Base-by-base conservation (phyloP, 441 rosid genomes). In the Macaranga tanarius region DNA sequence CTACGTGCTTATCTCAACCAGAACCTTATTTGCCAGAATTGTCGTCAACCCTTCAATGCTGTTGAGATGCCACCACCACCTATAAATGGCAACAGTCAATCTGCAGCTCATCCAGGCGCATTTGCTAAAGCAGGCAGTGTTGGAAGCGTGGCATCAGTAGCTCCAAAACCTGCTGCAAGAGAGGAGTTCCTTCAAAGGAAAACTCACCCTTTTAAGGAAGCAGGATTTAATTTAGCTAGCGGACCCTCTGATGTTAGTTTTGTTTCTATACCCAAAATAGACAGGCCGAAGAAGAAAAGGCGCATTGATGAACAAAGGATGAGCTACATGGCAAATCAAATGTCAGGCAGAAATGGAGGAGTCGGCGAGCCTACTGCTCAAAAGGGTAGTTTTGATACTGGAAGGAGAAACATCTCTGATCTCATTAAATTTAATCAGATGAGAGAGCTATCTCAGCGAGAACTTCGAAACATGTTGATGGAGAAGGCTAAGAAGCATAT, bases 11-110 rank as follows among this genome's bases (percentile, higher is more conserved):
- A 93, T 76, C 83, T 87, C 50, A 84, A 90, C 74, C 84, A 85
- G 62, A 89, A 80, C 45, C 85, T 95, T 75, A 75, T 89, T 20
- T 95, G 99, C 79, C 96, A 86, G 17, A 84, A 80, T 69, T 95
- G 99, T 57, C 83, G 60, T 25, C 72, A 73, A 73, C 83, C 90
- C 26, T 93, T 93, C 62, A 31, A 70, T 63, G 98, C 96, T 68
- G 58, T 73, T n/a, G 98, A 95, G 83, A 84, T 55, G 74, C 71
- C 79, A 44, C 89, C 87, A 2, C 88, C 96, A 58, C 72, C 84
- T 55, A 81, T 73, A 72, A 82, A 79, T 80, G 72, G 77, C n/a
- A 81, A 71, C 68, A 67, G 84, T 19, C 74, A 69, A 77, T 28
- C 61, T 22, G 71, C 67, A 47, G 80, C 77, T 72, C 83, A 74